Evolutionary conservation across 495 filamentous ascomycete genomes (phyloP), one percentile per base, ranked within the genome.

Genomic region (Xylaria telfairii): DNA sequence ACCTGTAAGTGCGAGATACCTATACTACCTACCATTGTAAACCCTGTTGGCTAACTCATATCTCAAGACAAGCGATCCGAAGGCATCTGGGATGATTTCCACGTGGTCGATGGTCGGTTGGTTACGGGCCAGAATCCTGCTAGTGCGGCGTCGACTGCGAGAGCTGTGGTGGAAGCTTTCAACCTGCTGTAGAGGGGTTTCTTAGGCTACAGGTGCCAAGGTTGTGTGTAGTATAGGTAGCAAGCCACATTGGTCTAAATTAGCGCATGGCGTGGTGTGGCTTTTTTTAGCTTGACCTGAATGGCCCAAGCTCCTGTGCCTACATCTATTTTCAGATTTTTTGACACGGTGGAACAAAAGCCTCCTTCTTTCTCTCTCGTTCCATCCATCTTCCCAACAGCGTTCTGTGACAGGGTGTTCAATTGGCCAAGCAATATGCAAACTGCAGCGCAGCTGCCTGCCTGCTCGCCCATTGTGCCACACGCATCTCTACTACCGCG

Each of bases 71-170:
- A 76, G 41, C 74, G 80, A 1, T 70, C 79, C 5, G 47, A 70
- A 34, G 84, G 81, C 9, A 75, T 82, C 39, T 86, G 84, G 85
- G 85, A 83, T 77, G 80, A 81, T 54, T 85, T 83, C 68, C 75
- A 82, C 69, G 72, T 85, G 62, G 76, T 80, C 26, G 83, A 79
- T 67, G 79, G 81, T 0, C 54, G 72, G 26, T 65, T 81, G 28
- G 66, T 81, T 9, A 82, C 77, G 4, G 79, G 79, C 10, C 59
- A 65, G 59, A 82, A 81, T 66, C 80, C 80, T 26, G 70, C 74
- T 42, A 79, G 75, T 72, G 75, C 79, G 19, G 61, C 57, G 0
- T 80, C 79, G 5, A 86, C 81, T 9, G 83, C 83, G 10, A 76
- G 80, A 71, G 82, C 80, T 59, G 81, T 76, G n/a, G 75, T 87